Percentiles rank a stretch among this genome's conserved stretches.
Evolutionary conservation across 352 stramenopile genomes (phyloP).

Genomic region (Phytophthora fragariaefolia): DNA sequence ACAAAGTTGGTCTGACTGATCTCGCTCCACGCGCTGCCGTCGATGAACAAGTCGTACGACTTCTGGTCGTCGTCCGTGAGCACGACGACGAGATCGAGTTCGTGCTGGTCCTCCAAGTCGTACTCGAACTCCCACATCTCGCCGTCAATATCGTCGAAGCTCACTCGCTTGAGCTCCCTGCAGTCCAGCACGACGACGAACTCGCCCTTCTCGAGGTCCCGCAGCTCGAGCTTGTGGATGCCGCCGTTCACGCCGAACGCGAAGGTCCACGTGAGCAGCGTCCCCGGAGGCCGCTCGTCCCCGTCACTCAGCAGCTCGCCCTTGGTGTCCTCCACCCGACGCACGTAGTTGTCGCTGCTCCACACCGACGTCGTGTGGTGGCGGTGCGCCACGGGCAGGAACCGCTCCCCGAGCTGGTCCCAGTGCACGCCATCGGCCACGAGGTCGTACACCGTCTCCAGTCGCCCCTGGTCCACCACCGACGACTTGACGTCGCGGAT

Average conservation of each 20-base stretch:
- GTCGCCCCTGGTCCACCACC: slow-evolving; percentile 70
- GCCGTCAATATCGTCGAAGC: slow-evolving; percentile 69
- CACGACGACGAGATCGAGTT: slow-evolving; percentile 67
- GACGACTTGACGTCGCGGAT: slow-evolving; percentile 81
- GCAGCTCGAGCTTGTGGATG: slow-evolving; percentile 80
- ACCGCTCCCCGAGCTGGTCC: slow-evolving; percentile 70
- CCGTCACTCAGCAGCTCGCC: slow-evolving; percentile 55
- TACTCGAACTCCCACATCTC: slow-evolving; percentile 83
- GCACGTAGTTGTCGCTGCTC: slow-evolving; percentile 83
- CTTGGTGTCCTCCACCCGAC: slow-evolving; percentile 63
- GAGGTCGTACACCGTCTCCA: slow-evolving; percentile 80
- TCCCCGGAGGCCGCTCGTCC: slow-evolving; percentile 47
- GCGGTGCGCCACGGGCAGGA: slow-evolving; percentile 41
- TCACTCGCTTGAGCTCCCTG: slow-evolving; percentile 57
- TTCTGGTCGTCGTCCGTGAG: slow-evolving; percentile 69
- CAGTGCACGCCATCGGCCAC: slow-evolving; percentile 66
- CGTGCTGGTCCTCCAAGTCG: slow-evolving; percentile 73
- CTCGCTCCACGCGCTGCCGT: slow-evolving; percentile 72
- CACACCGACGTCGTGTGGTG: slow-evolving; percentile 58
- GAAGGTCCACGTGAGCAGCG: slow-evolving; percentile 78
- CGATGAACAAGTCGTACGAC: slow-evolving; percentile 80
- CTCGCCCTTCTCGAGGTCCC: slow-evolving; percentile 74
- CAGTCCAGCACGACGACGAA: slow-evolving; percentile 85
- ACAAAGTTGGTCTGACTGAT: slow-evolving; percentile 86
- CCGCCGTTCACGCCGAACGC: slow-evolving; percentile 78